phyloP scores from a whole-genome alignment of 257 asterid species.

The Solanum chaucha region DNA sequence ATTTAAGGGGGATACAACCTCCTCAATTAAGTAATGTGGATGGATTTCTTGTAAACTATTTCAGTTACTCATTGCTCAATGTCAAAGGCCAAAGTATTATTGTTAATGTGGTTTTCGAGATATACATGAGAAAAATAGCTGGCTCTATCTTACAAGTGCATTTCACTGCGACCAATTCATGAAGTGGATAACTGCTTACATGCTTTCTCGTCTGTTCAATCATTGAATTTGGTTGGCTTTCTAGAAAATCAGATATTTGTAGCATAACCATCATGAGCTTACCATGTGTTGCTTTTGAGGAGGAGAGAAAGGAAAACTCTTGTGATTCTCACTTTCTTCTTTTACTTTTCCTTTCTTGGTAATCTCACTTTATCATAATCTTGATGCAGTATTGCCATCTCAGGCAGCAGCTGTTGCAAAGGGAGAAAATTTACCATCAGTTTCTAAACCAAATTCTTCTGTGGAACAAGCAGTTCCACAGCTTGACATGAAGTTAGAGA shows the following conservation, averaged over 20 bases:
- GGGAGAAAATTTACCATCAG: constrained; percentile 11
- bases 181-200: not conserved
- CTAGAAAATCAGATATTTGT: not conserved
- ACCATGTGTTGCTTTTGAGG: not conserved
- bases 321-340: not conserved
- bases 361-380: not conserved
- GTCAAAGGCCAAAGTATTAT: not conserved
- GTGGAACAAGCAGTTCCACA: constrained; percentile 16
- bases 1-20: not conserved
- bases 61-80: not conserved
- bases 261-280: not conserved
- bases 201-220: not conserved
- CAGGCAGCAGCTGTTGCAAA: constrained; percentile 13
- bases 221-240: not conserved
- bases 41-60: not conserved
- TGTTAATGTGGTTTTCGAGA: not conserved
- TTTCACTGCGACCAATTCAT: not conserved
- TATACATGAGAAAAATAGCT: not conserved
- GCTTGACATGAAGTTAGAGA: constrained; percentile 28
- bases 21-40: not conserved
- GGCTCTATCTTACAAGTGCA: not conserved
- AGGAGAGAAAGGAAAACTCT: not conserved
- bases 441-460: constrained; percentile 11
- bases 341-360: not conserved
- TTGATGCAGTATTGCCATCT: constrained; percentile 21